Evolutionary conservation across 129 eudicot species (phyloP), one percentile per base, ranked within the genome.

Genomic region (Lonicera japonica): DNA sequence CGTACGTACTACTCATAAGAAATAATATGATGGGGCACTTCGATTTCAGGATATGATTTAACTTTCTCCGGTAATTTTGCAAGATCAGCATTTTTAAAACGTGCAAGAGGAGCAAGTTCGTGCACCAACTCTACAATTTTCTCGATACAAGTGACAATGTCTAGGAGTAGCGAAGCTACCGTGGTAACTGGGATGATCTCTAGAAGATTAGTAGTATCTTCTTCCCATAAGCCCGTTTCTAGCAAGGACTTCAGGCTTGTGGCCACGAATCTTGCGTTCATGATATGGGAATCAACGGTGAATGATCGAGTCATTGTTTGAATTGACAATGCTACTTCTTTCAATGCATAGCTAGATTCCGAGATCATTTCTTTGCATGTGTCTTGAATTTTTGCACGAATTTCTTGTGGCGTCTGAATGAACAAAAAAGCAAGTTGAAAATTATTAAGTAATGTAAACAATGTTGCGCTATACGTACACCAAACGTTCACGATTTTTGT

Each of bases 271-370:
- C 76, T 83, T 17, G 80, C 67, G 22, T 68, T 79, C 15, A 13
- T 11, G 6, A 83, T 16, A 13, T 76, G 83, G 17, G 43, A 41
- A 48, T 54, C 68, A 11, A 45, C 50, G 0, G 78, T 0, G 1
- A 71, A 63, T 11, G 78, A 52, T 11, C 58, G 16, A 2, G 74
- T 76, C 90, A 83, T 83, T 48, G 69, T 54, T 59, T 67, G 76
- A 14, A 90, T 47, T 0, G 89, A 58, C 8, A 16, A 6, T 56
- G 95, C 74, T 34, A 90, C 29, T 73, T 86, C 84, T 53, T 70
- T 83, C 62, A 90, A n/a, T 6, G 94, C 85, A 34, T 66, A 47
- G 57, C 91, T 71, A 0, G 74, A 77, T 47, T 90, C 89, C 0
- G 25, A 36, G 76, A 85, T 83, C 73, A 83, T 83, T 21, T 60